phyloP scores from a whole-genome alignment of 352 stramenopile species.

The Phytopythium chamaehyphon region DNA sequence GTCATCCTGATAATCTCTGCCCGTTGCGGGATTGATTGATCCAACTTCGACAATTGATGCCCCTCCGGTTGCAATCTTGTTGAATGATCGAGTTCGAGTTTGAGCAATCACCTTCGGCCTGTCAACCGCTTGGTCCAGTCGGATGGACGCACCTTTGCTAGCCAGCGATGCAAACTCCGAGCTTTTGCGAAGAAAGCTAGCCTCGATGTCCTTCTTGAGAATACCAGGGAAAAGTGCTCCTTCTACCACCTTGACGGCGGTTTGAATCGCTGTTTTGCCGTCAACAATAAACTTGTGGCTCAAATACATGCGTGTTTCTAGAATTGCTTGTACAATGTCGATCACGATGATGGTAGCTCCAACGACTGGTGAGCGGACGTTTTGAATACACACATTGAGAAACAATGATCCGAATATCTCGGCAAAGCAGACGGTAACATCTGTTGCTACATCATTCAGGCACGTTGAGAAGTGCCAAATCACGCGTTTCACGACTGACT shows the following conservation, averaged over 20 bases:
- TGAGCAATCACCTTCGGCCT: neutral
- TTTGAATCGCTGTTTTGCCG: constrained; percentile 16
- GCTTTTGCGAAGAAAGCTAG: neutral
- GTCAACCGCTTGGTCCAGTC: neutral
- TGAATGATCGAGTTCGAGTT: neutral
- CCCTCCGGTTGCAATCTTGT: neutral
- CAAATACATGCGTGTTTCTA: constrained; percentile 18
- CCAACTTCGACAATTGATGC: neutral
- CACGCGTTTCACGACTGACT: constrained; percentile 13
- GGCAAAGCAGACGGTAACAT: constrained; percentile 18
- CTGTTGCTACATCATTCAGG: constrained; percentile 20
- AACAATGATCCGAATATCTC: constrained; percentile 26
- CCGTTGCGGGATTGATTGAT: neutral
- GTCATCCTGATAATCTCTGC: neutral
- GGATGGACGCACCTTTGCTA: neutral
- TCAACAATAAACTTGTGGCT: constrained; percentile 25
- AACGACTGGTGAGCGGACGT: constrained; percentile 9
- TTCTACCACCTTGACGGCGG: constrained; percentile 27
- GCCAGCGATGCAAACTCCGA: neutral
- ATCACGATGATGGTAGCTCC: constrained; percentile 10
- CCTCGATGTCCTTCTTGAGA: neutral
- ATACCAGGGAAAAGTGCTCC: constrained; percentile 7
- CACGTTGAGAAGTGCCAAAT: constrained; percentile 12
- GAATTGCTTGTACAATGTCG: constrained; percentile 9
- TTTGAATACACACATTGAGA: constrained; percentile 24